These are phyloP conservation scores for Viscum album DNA, from an alignment of 177 flowering plant genomes.

Conservation along the genomic window DNA sequence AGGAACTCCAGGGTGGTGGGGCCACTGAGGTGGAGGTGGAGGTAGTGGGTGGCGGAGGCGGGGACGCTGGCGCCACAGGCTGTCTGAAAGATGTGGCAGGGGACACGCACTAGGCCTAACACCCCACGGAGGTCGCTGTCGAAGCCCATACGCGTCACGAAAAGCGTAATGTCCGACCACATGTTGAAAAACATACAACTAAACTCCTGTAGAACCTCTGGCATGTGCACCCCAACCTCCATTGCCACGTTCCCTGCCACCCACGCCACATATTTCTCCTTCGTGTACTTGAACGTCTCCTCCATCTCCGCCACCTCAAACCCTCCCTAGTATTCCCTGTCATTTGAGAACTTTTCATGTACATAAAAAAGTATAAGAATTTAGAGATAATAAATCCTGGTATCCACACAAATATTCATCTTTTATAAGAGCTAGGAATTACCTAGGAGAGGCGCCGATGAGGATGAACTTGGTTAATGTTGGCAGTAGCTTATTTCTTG, in stretches of 20 bases:
- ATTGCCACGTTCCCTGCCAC: conserved; percentile 78
- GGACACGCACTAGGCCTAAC: conserved; percentile 56
- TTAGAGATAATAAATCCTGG: no score
- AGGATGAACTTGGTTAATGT: no score
- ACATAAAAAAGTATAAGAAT: no score
- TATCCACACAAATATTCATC: no score
- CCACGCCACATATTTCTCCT: conserved; percentile 82
- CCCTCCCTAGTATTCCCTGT: conserved; percentile 75
- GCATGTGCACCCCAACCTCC: conserved; percentile 92
- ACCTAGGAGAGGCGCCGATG: no score
- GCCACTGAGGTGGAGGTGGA: conserved; percentile 61
- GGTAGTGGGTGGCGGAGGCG: conserved; percentile 51
- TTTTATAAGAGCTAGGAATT: no score
- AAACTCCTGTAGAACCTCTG: conserved; percentile 83
- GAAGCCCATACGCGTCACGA: conserved; percentile 56
- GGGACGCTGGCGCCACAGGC: conserved; percentile 71
- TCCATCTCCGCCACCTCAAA: conserved; percentile 76
- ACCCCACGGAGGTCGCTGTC: conserved; percentile 57
- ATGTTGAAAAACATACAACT: conserved; percentile 91
- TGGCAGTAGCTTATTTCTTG: no score
- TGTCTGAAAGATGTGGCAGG: conserved; percentile 79
- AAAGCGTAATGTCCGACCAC: conserved; percentile 85
- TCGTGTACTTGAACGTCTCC: conserved; percentile 65
- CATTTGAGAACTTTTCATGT: conserved; percentile 77
- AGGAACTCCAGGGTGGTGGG: conserved; percentile 52